Evolutionary conservation across 2,329 filamentous ascomycete species (phyloP).

Genomic region (Cladosporium sp.): DNA sequence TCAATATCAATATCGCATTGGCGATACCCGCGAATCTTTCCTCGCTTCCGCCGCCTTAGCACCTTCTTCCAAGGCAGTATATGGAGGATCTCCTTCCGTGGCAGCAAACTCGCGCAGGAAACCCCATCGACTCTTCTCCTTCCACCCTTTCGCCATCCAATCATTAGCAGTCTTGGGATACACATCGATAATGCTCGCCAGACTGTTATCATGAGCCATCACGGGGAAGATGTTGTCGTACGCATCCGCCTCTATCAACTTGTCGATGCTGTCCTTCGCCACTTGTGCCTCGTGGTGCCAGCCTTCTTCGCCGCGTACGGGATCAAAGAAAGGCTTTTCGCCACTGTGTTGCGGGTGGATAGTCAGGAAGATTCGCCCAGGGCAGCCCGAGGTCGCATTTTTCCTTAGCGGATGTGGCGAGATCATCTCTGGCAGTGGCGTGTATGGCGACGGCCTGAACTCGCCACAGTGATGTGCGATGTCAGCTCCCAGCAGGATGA

Average conservation of each 20-base stretch:
- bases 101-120: conserved; percentile 47
- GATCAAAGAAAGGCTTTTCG: conserved; percentile 10
- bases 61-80: too few species aligned
- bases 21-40: too few species aligned
- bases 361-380: conserved; percentile 36
- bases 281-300: conserved; percentile 29
- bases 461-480: conserved; percentile 41
- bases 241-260: conserved; percentile 45
- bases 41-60: too few species aligned
- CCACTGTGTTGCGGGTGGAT: conserved; percentile 30
- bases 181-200: conserved; percentile 43
- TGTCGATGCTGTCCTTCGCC: conserved; percentile 38
- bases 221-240: conserved; percentile 42
- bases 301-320: conserved; percentile 7
- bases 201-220: conserved; percentile 45
- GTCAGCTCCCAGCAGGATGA: conserved; percentile 49
- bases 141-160: conserved; percentile 45
- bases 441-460: conserved; percentile 40
- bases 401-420: conserved; percentile 34
- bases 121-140: conserved; percentile 42
- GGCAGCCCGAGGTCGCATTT: conserved; percentile 31
- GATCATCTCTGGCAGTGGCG: conserved; percentile 37
- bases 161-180: conserved; percentile 48
- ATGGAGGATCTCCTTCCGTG: background rate
- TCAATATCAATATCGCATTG: too few species aligned